Base-by-base conservation (phyloP, 83 land plant genomes). In the Picea engelmannii region DNA sequence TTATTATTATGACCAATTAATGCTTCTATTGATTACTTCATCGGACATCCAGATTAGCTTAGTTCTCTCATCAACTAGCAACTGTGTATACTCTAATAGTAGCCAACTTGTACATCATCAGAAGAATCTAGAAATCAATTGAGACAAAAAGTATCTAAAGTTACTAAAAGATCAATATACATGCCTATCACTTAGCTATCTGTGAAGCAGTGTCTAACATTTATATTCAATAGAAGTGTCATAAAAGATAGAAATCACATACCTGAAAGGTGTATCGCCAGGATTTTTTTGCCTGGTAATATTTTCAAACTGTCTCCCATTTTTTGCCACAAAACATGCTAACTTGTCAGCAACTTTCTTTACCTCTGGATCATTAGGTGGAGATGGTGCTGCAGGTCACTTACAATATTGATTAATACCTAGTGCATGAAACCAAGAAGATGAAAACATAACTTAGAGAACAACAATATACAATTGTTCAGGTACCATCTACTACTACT, bases 311-410 rank as follows among this genome's bases (percentile, higher is more conserved):
- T 96, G 95, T 85, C 99, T 89, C 73, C 99, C 99, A 92, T 93
- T 88, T 88, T 96, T 98, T 15, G 99, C 99, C 63, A 98, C 99
- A 90, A 98, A 96, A 89, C 83, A 91, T 81, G 99, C 99, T 76
- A 98, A 84, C 83, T 91, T 98, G 83, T 98, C 99, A 4, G 97
- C 99, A 84, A 91, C 99, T 75, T 96, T 96, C 92, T 91, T 96
- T 86, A 98, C 98, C 70, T 92, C 90, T 62, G 87, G 87, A 88
- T 98, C 99, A 78, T 82, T 86, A 62, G 99, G 99, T 1, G 93
- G 84, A 81, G 92, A 77, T 23, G 91, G 94, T 87, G 89, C 98
- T 94, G 98, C 96, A 90, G 89, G 82, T 86, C 96, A 93, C 96
- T 90, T 90, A 89, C 90, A 94, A 65, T 88, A 89, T 88, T 85